Percentiles rank a stretch among this genome's conserved stretches.
Conservation (phyloP, 2,329 filamentous ascomycete genomes). For the Monosporascus sp. region DNA sequence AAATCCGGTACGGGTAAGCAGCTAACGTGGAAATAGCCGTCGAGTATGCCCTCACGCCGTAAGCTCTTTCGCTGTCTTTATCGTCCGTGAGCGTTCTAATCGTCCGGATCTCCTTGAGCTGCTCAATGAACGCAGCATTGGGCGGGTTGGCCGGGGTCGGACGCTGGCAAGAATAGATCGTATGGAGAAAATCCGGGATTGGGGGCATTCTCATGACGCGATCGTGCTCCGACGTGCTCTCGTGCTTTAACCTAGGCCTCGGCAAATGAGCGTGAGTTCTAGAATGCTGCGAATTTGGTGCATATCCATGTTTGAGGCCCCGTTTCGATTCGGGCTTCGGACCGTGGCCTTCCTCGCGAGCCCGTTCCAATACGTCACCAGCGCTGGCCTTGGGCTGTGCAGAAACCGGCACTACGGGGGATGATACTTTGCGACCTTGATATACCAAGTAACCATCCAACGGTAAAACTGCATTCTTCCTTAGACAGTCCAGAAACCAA, state of each 20-base stretch:
- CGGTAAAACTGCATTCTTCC: conserved; percentile 39
- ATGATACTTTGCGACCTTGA: conserved; percentile 35
- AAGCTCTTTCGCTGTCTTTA: conserved; percentile 76
- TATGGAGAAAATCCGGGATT: conserved; percentile 61
- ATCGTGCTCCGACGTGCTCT: conserved; percentile 78
- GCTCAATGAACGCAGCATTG: conserved; percentile 69
- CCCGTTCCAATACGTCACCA: conserved; percentile 28
- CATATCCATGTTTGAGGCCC: neutral
- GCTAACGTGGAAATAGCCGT: conserved; percentile 78
- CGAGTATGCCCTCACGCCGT: conserved; percentile 76
- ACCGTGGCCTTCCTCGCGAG: conserved; percentile 14
- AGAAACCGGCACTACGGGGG: conserved; percentile 5
- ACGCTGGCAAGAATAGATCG: conserved; percentile 76
- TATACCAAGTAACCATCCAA: conserved; percentile 50
- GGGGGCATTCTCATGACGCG: conserved; percentile 51
- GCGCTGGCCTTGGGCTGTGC: conserved; percentile 7
- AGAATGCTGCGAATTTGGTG: conserved; percentile 12
- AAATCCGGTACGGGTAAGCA: conserved; percentile 63
- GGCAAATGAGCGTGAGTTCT: conserved; percentile 28
- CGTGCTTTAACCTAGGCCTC: conserved; percentile 46
- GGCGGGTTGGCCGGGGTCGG: conserved; percentile 64
- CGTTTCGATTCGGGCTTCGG: conserved; percentile 10
- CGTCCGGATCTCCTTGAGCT: conserved; percentile 69
- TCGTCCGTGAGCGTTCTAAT: conserved; percentile 69
- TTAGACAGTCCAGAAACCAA: conserved; percentile 54